Base-by-base conservation (phyloP, 228 moss, liverwort and hornwort species). In the Sphagnum fallax region DNA sequence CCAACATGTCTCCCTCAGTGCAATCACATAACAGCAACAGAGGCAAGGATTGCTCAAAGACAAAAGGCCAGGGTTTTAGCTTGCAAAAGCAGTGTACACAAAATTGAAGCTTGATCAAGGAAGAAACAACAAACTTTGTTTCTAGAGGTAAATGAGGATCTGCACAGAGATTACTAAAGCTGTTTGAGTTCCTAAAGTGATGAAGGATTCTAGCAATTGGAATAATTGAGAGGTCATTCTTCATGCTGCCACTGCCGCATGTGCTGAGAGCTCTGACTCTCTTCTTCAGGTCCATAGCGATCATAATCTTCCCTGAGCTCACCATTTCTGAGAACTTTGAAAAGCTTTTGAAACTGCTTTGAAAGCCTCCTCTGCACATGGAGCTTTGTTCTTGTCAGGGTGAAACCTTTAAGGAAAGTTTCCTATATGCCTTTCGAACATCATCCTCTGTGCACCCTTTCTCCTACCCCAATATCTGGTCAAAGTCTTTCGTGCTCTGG, bases 341-440 rank as follows among this genome's bases (percentile, higher is more conserved):
- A 93, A 98, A 64, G 97, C 78, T 78, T 82, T 93, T 48, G 90
- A 91, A 13, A 98, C 97, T 6, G 91, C 79, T 71, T 98, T 98
- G 65, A 98, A 98, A 55, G 97, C 97, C 53, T 98, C 97, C 81
- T 98, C 93, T 58, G 97, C 91, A 6, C 97, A 91, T 7, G 81
- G 0, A 2, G 93, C 90, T 67, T 75, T 91, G 69, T 98, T 97
- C 74, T 97, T 97, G 69, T 97, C 97, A 14, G 97, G 97, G 74
- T 97, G 97, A 69, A 69, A 97, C 97, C 80, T 93, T 97, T 73
- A 97, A 68, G 49, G 97, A 97, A 48, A 97, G 86, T 83, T 97
- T 97, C 67, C 91, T 80, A 70, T 97, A 97, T 4, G 97, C 97
- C 79, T 97, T 97, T 5, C 85, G 83, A 14, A 97, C 76, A 72